A percentile compares a stretch with the other conserved stretches of the same genome.
Evolutionary conservation across 352 stramenopile species (phyloP).

Genomic region (Phytophthora uliginosa): DNA sequence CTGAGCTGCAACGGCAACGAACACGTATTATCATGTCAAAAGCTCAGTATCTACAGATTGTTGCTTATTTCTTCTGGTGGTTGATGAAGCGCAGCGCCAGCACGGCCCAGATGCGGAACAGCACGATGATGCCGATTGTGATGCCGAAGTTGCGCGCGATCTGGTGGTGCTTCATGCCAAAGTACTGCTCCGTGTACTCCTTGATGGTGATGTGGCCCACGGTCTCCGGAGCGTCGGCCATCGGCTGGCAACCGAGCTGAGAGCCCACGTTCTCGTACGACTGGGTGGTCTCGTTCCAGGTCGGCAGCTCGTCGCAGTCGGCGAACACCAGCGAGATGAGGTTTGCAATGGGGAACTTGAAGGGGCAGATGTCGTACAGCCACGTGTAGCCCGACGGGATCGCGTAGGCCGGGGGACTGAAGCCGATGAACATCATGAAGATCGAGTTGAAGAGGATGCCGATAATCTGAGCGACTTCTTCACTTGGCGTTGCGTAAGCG

Average conservation of each 20-base stretch:
- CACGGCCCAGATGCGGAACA: slow-evolving; percentile 41
- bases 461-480: slow-evolving; percentile 42
- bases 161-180: slow-evolving; percentile 31
- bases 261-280: slow-evolving; percentile 32
- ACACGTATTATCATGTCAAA: not conserved
- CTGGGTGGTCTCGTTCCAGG: slow-evolving; percentile 26
- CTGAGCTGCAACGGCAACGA: not conserved
- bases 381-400: slow-evolving; percentile 46
- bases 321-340: slow-evolving; percentile 38
- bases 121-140: slow-evolving; percentile 32
- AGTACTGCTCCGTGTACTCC: slow-evolving; percentile 33
- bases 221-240: slow-evolving; percentile 25
- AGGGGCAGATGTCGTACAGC: slow-evolving; percentile 48
- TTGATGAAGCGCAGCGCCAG: slow-evolving; percentile 48
- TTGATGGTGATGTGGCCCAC: slow-evolving; percentile 38
- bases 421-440: slow-evolving; percentile 53
- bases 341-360: slow-evolving; percentile 40
- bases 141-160: slow-evolving; percentile 34
- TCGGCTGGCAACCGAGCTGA: slow-evolving; percentile 31
- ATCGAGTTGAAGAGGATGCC: slow-evolving; percentile 43
- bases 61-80: slow-evolving; percentile 46
- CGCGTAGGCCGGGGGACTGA: slow-evolving; percentile 26
- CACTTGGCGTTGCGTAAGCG: slow-evolving; percentile 33
- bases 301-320: slow-evolving; percentile 36
- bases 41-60: not conserved